A percentile compares a stretch with the other conserved stretches of the same genome.
Evolutionary conservation across 2,329 filamentous ascomycete species (phyloP).

Genomic region (Westerdykella aurantiaca): DNA sequence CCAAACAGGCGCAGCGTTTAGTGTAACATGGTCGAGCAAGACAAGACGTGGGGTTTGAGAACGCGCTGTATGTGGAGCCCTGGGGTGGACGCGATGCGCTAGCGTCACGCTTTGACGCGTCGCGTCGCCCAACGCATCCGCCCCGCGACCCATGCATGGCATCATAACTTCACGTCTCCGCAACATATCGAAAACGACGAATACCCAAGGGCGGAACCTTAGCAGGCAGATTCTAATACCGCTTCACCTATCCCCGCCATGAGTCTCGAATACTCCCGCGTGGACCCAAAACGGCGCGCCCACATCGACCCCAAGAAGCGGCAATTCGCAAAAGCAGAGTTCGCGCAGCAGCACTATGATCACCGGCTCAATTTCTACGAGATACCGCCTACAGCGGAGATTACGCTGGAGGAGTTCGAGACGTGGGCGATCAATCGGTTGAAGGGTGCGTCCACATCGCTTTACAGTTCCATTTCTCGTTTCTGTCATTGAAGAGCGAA

Average conservation of each 20-base stretch:
- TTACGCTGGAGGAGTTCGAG: constrained; percentile 95
- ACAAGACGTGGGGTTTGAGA: too few species aligned
- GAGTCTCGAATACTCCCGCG: constrained; percentile 35
- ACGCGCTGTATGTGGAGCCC: too few species aligned
- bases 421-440: constrained; percentile 96
- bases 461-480: background rate
- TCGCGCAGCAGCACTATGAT: constrained; percentile 72
- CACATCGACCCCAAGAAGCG: constrained; percentile 74
- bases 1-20: too few species aligned
- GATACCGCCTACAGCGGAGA: constrained; percentile 82
- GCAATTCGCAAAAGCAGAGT: constrained; percentile 74
- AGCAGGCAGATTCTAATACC: background rate
- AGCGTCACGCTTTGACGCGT: too few species aligned
- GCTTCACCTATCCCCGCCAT: constrained; percentile 15
- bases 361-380: constrained; percentile 90
- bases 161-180: too few species aligned
- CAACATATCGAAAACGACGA: too few species aligned
- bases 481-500: constrained; percentile 1
- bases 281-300: constrained; percentile 67
- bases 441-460: constrained; percentile 55
- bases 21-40: too few species aligned
- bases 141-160: too few species aligned
- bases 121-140: too few species aligned
- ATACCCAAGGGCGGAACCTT: too few species aligned
- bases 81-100: too few species aligned